Percentiles rank a stretch among this genome's conserved stretches.
Evolutionary conservation across 352 stramenopile species (phyloP).

Genomic region (Thalassiosira livingstoniorum): DNA sequence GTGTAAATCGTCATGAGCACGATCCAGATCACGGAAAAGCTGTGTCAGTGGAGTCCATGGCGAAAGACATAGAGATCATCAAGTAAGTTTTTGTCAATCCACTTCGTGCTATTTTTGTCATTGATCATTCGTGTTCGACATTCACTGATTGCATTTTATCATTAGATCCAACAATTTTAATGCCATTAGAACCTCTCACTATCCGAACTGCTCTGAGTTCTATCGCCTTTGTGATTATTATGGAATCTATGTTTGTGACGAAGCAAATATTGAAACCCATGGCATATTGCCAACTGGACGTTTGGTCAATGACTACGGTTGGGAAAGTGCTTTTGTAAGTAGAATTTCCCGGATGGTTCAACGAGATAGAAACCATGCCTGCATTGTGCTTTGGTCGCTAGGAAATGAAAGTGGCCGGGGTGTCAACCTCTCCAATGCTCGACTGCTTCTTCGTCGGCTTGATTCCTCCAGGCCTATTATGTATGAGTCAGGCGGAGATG

Average conservation of each 20-base stretch:
- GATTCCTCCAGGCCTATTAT: slow-evolving; percentile 69
- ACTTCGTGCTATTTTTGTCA: slow-evolving; percentile 27
- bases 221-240: slow-evolving; percentile 88
- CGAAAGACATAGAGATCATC: slow-evolving; percentile 80
- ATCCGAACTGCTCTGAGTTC: slow-evolving; percentile 83
- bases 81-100: slow-evolving; percentile 69
- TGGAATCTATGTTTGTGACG: slow-evolving; percentile 88
- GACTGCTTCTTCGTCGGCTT: slow-evolving; percentile 49
- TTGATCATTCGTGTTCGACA: too few relatives aligned
- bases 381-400: slow-evolving; percentile 79
- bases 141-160: too few relatives aligned
- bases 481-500: slow-evolving; percentile 64
- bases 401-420: slow-evolving; percentile 80
- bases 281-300: slow-evolving; percentile 84
- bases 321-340: slow-evolving; percentile 61
- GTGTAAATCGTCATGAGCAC: slow-evolving; percentile 89
- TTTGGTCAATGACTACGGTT: slow-evolving; percentile 64
- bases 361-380: slow-evolving; percentile 76
- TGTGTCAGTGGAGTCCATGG: slow-evolving; percentile 82
- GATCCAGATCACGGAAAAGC: slow-evolving; percentile 85
- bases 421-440: slow-evolving; percentile 51
- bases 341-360: slow-evolving; percentile 68
- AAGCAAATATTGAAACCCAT: slow-evolving; percentile 90
- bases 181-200: slow-evolving; percentile 86
- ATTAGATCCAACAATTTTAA: slow-evolving; percentile 89